phyloP scores from a whole-genome alignment of 176 grass and related monocot genomes.

The bread wheat (Triticum aestivum) region IWGSC_CS_RefSeq_v2.1 NC_057807.1:122551356-122551855 shows the following conservation, averaged over 20 bases:
- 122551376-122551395: neutral
- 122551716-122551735: conserved; percentile 32
- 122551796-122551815: conserved; percentile 22
- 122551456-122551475: neutral
- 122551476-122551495: neutral
- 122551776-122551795: conserved; percentile 21
- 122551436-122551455: neutral
- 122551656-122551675: neutral
- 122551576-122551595: conserved; percentile 45
- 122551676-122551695: neutral
- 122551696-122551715: neutral
- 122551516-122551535: conserved; percentile 79
- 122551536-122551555: conserved; percentile 68
- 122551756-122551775: neutral
- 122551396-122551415: neutral
- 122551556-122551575: conserved; percentile 45
- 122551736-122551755: conserved; percentile 37
- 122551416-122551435: neutral
- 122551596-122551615: conserved; percentile 30
- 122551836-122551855: conserved; percentile 40
- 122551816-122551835: conserved; percentile 25
- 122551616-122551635: conserved; percentile 46
- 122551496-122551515: conserved; percentile 39
- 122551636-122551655: conserved; percentile 22
- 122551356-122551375: neutral